Conservation (phyloP, 129 eudicot genomes). For the Artemisia annua region DNA sequence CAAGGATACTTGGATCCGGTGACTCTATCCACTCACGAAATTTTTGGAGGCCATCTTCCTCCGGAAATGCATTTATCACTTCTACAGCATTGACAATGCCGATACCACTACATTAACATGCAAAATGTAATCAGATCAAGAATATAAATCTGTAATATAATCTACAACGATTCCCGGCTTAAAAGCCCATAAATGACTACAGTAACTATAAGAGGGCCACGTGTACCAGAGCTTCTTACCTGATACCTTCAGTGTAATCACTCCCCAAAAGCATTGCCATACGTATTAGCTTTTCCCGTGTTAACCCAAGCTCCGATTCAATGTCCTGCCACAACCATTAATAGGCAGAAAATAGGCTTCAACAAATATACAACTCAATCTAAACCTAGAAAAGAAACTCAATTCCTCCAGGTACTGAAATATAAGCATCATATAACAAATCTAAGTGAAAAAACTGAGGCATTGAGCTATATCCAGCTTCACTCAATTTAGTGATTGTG, state of each 20-base stretch:
- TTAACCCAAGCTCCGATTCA: constrained; percentile 87
- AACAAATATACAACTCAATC: not conserved
- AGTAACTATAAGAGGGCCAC: not conserved
- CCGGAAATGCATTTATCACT: constrained; percentile 93
- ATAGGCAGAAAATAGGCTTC: not conserved
- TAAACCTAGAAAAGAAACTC: too few relatives aligned
- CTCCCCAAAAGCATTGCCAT: constrained; percentile 97
- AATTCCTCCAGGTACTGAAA: too few relatives aligned
- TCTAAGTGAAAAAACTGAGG: too few relatives aligned
- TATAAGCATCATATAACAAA: too few relatives aligned
- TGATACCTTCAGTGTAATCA: constrained; percentile 96
- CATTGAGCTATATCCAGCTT: not conserved
- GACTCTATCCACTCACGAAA: constrained; percentile 98
- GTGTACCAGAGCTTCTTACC: constrained; percentile 43
- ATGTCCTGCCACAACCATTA: constrained; percentile 57
- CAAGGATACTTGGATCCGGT: constrained; percentile 87
- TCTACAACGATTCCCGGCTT: not conserved
- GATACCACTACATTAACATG: constrained; percentile 58
- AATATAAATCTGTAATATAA: not conserved
- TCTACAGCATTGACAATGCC: constrained; percentile 98
- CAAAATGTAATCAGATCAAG: constrained; percentile 10
- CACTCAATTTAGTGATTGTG: not conserved
- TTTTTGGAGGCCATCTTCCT: constrained; percentile 76
- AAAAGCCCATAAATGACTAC: too few relatives aligned
- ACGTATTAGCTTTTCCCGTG: constrained; percentile 74